A percentile compares a stretch with the other conserved stretches of the same genome.
Conservation (phyloP, 106 monocot genomes). For the Dactylorhiza incarnata region DNA sequence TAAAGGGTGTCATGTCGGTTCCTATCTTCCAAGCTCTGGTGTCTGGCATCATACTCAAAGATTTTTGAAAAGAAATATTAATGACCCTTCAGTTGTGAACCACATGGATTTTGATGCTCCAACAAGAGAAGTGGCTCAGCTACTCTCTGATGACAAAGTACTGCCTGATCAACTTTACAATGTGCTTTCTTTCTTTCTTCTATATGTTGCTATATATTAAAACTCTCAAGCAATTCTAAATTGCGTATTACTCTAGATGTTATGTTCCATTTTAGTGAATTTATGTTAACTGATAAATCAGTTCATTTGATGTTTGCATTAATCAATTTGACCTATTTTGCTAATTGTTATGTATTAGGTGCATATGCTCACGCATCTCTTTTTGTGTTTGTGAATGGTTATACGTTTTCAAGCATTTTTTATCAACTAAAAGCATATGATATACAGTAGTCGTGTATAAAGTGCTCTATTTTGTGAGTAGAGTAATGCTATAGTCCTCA, state of each 20-base stretch:
- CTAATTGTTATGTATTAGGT: background rate
- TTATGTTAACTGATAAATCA: background rate
- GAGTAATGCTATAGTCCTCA: no score
- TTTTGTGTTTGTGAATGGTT: background rate
- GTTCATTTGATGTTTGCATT: background rate
- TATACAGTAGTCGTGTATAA: no score
- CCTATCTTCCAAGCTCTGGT: constrained; percentile 95
- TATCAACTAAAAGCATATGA: no score
- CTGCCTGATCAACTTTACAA: background rate
- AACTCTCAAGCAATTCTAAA: background rate
- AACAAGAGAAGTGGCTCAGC: constrained; percentile 81
- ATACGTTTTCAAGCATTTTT: no score
- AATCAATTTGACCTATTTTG: background rate
- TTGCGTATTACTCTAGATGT: background rate
- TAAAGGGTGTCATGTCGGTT: constrained; percentile 92
- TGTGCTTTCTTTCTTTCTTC: background rate
- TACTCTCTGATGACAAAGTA: constrained; percentile 78
- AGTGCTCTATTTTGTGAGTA: no score
- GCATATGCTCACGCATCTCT: background rate
- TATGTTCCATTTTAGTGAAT: background rate
- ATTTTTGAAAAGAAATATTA: constrained; percentile 48
- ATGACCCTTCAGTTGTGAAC: constrained; percentile 47
- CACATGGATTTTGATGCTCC: constrained; percentile 99
- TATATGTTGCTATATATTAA: background rate
- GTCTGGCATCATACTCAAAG: constrained; percentile 97